phyloP scores from a whole-genome alignment of 140 eudicot species.

The Stevia rebaudiana region DNA sequence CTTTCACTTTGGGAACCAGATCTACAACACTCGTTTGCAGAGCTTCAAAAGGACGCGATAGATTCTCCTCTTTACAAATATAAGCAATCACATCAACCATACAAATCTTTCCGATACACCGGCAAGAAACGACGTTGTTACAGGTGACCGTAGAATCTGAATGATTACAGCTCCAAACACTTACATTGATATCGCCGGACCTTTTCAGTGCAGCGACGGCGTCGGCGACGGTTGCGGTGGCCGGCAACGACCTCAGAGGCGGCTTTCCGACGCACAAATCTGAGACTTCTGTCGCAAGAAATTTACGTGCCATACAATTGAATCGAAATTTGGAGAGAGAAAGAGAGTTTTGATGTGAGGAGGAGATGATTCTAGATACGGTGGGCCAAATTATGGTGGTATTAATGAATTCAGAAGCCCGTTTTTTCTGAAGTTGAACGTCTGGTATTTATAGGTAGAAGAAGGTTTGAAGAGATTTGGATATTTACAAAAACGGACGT shows the following conservation, averaged over 20 bases:
- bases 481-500: too few relatives aligned
- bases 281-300: conserved; percentile 50
- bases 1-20: conserved; percentile 39
- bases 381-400: too few relatives aligned
- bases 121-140: conserved; percentile 16
- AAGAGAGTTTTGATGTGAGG: too few relatives aligned
- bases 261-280: conserved; percentile 96
- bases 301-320: conserved; percentile 77
- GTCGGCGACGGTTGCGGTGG: conserved; percentile 49
- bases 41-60: conserved; percentile 48
- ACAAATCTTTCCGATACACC: conserved; percentile 65
- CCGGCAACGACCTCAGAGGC: conserved; percentile 45
- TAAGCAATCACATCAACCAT: conserved; percentile 65
- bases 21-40: conserved; percentile 44
- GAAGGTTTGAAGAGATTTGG: too few relatives aligned
- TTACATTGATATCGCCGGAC: conserved; percentile 49
- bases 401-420: too few relatives aligned
- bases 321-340: too few relatives aligned
- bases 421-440: too few relatives aligned
- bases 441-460: too few relatives aligned
- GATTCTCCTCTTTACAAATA: conserved; percentile 52
- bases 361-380: too few relatives aligned
- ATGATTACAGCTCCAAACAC: conserved; percentile 53
- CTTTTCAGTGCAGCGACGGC: conserved; percentile 45
- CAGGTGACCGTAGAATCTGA: conserved; percentile 4